Conservation (phyloP, 2,329 filamentous ascomycete species). For the Beauveria asiatica region DNA sequence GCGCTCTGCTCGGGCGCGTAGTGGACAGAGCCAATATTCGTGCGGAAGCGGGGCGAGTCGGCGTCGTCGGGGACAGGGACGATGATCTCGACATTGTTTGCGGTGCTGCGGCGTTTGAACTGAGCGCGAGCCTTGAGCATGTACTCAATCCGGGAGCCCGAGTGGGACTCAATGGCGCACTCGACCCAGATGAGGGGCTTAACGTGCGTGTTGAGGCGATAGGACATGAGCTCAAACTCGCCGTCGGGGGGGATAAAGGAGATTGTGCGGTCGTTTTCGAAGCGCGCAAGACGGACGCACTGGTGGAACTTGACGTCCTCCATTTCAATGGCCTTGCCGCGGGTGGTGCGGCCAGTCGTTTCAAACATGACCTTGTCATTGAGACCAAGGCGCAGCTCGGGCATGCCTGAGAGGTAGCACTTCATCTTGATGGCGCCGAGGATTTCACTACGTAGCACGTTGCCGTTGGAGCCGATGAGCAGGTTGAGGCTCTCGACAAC, state of each 20-base stretch:
- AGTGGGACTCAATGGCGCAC: constrained; percentile 93
- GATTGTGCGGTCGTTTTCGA: constrained; percentile 97
- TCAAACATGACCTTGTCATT: constrained; percentile 99
- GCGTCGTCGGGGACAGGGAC: constrained; percentile 97
- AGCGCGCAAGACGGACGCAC: constrained; percentile 87
- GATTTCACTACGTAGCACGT: constrained; percentile 92
- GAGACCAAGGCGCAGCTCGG: constrained; percentile 82
- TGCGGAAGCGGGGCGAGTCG: constrained; percentile 90
- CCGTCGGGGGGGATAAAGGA: constrained; percentile 98
- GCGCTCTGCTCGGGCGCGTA: constrained; percentile 96
- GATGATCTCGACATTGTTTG: constrained; percentile 97
- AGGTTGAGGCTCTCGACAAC: constrained; percentile 96
- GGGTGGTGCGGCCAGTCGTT: constrained; percentile 84
- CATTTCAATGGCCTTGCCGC: constrained; percentile 98
- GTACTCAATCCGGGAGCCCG: constrained; percentile 91
- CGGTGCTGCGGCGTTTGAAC: constrained; percentile 95
- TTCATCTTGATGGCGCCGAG: constrained; percentile 99
- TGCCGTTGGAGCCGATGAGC: constrained; percentile 86
- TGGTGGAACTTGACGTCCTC: constrained; percentile 99
- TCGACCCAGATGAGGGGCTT: constrained; percentile 99
- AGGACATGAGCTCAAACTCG: constrained; percentile 99
- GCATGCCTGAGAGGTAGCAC: constrained; percentile 97
- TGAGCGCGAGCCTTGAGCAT: constrained; percentile 98
- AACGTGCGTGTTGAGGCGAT: constrained; percentile 95
- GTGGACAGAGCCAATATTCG: constrained; percentile 94